These are phyloP conservation scores for Anisodus tanguticus DNA, from an alignment of 257 asterid species.

Conservation along the genomic window DNA sequence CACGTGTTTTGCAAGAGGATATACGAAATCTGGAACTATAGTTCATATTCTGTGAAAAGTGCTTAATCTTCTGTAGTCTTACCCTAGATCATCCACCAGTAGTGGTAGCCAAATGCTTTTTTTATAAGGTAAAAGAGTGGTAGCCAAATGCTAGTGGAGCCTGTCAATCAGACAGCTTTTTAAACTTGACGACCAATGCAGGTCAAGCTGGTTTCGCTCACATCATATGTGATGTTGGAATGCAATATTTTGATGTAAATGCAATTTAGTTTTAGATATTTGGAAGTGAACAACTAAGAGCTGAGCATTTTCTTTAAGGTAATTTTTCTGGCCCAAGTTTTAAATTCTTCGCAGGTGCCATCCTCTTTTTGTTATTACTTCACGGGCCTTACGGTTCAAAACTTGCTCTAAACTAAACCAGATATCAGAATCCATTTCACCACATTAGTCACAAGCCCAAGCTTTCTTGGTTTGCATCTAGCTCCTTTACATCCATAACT, in stretches of 20 bases:
- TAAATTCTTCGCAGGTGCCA: neutral
- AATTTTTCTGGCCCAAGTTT: neutral
- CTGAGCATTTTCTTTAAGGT: neutral
- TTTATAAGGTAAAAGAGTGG: too few species aligned
- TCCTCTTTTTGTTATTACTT: neutral
- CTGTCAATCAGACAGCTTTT: neutral
- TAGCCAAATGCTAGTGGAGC: slow-evolving; percentile 4
- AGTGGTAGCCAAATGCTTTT: too few species aligned
- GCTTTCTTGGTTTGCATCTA: slow-evolving; percentile 13
- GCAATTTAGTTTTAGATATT: neutral
- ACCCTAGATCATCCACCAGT: neutral
- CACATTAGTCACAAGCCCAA: slow-evolving; percentile 12
- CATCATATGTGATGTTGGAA: neutral
- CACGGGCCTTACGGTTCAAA: neutral
- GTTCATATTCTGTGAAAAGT: neutral
- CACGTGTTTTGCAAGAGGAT: neutral
- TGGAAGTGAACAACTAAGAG: neutral
- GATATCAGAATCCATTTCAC: slow-evolving; percentile 15
- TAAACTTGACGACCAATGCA: neutral
- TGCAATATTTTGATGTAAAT: neutral
- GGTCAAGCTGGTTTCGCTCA: slow-evolving; percentile 1
- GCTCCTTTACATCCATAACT: neutral
- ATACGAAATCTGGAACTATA: neutral
- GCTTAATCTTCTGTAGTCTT: neutral
- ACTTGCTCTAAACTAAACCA: slow-evolving; percentile 11